Base-by-base conservation (phyloP, 208 protist genomes). In the Strigomonas culicis region DNA sequence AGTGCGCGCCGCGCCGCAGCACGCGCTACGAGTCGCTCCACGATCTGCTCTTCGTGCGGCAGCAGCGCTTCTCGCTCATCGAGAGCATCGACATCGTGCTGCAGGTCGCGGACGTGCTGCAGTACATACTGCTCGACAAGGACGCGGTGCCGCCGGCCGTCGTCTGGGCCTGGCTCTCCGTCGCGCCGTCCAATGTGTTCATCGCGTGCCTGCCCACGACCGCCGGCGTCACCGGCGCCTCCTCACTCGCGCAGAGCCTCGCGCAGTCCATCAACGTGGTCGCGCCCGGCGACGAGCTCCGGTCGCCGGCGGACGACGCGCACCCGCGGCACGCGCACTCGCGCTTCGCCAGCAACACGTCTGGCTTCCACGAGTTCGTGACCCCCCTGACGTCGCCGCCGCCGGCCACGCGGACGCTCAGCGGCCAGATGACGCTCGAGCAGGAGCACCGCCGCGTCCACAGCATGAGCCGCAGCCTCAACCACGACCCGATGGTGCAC, bases 51-150 rank as follows among this genome's bases (percentile, higher is more conserved):
- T 84, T 76, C 59, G 58, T 74, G n/a, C n/a, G 60, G 31, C 69
- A 71, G 17, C 68, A 73, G 24, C 60, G 39, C 17, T 82, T 90
- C 46, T 70, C 77, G 6, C 34, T 86, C 4, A 7, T 46, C 13
- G 80, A 82, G 49, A 74, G 72, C 19, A 59, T 89, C 24, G 62
- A 68, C 44, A 79, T 93, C 41, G 74, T 70, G 24, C 61, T 65
- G 25, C 86, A 93, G 66, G 41, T 86, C 19, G 75, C 80, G 0
- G 80, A 88, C 27, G 80, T 74, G 22, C 68, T 93, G 44, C 80
- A 89, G 56, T 93, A 93, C 66, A 80, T 90, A 8, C 65, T 84
- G 28, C 74, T 80, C 31, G 86, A 93, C 49, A 60, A 74, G 21
- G 46, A 44, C 32, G 56, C 84, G 25, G 72, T 88, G 6, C 84